These are phyloP conservation scores for Puccinia horiana DNA, from an alignment of 1,284 basidiomycete genomes.

Conservation along the genomic window DNA sequence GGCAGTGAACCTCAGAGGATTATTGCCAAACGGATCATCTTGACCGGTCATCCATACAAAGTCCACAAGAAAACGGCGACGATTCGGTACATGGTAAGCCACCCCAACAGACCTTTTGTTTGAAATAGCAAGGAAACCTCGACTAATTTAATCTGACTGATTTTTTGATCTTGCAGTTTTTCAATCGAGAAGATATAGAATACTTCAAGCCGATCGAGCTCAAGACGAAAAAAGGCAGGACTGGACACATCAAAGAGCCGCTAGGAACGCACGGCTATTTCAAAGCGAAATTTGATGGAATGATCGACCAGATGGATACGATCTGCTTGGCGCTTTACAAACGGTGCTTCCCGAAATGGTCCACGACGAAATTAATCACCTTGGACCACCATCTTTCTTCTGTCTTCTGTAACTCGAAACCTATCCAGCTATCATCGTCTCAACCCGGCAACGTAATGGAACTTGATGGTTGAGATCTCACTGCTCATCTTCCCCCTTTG, in stretches of 20 bases:
- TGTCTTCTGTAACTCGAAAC: not conserved
- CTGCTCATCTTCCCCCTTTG: not conserved
- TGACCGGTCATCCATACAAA: slow-evolving; percentile 95
- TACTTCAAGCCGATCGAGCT: slow-evolving; percentile 93
- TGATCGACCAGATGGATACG: slow-evolving; percentile 93
- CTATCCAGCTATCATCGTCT: not conserved
- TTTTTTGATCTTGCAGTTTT: slow-evolving; percentile 24
- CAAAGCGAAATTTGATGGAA: slow-evolving; percentile 90
- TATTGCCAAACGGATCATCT: slow-evolving; percentile 85
- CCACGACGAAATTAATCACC: slow-evolving; percentile 22
- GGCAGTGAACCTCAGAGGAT: slow-evolving; percentile 87
- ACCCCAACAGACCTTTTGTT: not conserved
- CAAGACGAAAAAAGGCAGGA: slow-evolving; percentile 86
- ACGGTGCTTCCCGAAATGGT: slow-evolving; percentile 82
- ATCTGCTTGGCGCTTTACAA: slow-evolving; percentile 89
- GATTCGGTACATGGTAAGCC: slow-evolving; percentile 85
- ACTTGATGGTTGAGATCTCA: not conserved
- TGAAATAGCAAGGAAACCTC: not conserved
- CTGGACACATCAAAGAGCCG: slow-evolving; percentile 84
- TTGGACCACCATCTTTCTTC: slow-evolving; percentile 3
- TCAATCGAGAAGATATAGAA: slow-evolving; percentile 72
- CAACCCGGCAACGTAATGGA: not conserved
- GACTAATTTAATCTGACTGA: not conserved
- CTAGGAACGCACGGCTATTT: slow-evolving; percentile 98
- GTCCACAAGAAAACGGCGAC: slow-evolving; percentile 97